Conservation (phyloP, 495 filamentous ascomycete genomes). For the Penicillium longicatenatum region DNA sequence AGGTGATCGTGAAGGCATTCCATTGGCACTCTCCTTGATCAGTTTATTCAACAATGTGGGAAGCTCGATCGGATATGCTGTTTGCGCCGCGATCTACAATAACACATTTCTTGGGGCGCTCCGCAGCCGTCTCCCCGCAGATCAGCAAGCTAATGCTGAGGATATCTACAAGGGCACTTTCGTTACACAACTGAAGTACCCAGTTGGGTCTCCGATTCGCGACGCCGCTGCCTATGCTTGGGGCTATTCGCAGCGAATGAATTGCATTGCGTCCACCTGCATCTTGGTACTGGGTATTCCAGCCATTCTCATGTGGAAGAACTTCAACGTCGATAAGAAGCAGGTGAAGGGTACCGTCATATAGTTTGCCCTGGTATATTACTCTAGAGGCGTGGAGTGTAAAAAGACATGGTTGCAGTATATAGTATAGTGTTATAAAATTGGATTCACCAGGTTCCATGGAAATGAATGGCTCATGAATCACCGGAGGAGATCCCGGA, state of each 20-base stretch:
- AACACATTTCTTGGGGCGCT: constrained; percentile 58
- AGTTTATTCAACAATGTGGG: constrained; percentile 64
- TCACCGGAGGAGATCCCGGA: not conserved
- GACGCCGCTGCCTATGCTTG: constrained; percentile 22
- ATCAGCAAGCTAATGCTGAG: constrained; percentile 17
- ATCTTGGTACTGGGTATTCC: constrained; percentile 22
- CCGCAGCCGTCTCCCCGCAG: constrained; percentile 34
- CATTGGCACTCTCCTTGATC: constrained; percentile 64
- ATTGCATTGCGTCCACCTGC: constrained; percentile 18
- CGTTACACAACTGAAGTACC: constrained; percentile 12
- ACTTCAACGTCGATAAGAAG: constrained; percentile 24
- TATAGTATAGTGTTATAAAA: not conserved
- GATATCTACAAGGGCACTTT: constrained; percentile 9
- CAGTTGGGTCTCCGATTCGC: constrained; percentile 8
- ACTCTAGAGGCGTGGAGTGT: too few species aligned
- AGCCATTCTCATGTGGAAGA: constrained; percentile 22
- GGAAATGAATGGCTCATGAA: not conserved
- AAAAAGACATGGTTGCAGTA: not conserved
- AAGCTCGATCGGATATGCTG: constrained; percentile 62
- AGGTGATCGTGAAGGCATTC: constrained; percentile 56
- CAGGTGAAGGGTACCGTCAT: constrained; percentile 24
- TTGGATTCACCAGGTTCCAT: not conserved
- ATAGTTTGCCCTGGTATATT: not conserved
- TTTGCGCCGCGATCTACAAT: constrained; percentile 66
- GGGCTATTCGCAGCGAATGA: constrained; percentile 18